Evolutionary conservation across 805 yeast species (phyloP), one percentile per base, ranked within the genome.

Genomic region (Teunomyces funiuensis): DNA sequence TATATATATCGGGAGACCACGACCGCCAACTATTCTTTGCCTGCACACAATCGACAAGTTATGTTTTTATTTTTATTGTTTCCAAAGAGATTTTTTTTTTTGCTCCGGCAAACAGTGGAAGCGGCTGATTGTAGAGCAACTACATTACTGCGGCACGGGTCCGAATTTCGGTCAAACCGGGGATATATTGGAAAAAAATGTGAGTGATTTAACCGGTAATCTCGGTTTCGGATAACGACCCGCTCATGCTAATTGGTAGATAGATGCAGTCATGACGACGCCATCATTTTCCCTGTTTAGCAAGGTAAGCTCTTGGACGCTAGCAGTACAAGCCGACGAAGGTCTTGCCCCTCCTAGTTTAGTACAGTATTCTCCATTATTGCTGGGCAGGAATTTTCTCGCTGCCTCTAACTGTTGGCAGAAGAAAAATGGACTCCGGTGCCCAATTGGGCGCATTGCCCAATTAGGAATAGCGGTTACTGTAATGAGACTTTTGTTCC

Each of bases 1-100:
- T 39, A 39, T 42, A 39, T 47, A 44, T 45, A 45, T 18, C 34
- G 34, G 25, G 15, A 19, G 23, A 31, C 34, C n/a, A 19, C 14
- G 23, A 19, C 34, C 34, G 34, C 25, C 34, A 31, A 19, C 6
- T 17, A 31, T 31, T 14, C 16, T 23, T 7, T 25, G 22, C 13
- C 34, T 31, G 34, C 34, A 31, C 23, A 19, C 22, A 31, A 7
- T 11, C 25, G 7, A 11, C 34, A 16, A 31, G 34, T 11, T 19
- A 17, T 31, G n/a, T 31, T 31, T 16, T 18, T 18, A 14, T 15
- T 18, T 30, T 28, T 30, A 15, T 30, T 30, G 34, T 30, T 30
- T 17, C 14, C 18, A 7, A 15, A 16, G 17, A 11, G 6, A 14
- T 16, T 30, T 11, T 30, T 28, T 31, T 19, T 11, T 11, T 14